Evolutionary conservation across 768 basidiomycete genomes (phyloP).

Genomic region (Saitozyma sp.): DNA sequence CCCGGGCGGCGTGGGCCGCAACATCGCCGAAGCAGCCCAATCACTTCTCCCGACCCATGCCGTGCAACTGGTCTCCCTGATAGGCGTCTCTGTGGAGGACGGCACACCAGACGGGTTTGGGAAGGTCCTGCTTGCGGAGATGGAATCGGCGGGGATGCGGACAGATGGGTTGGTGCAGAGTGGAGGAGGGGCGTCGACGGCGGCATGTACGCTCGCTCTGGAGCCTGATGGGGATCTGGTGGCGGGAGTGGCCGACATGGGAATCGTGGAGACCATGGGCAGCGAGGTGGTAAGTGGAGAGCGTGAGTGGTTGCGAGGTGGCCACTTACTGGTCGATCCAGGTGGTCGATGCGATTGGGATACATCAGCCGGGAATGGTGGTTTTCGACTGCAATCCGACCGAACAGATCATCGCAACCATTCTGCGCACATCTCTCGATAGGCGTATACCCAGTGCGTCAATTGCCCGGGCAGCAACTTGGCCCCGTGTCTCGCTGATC

Average conservation of each 20-base stretch:
- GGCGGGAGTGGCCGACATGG: conserved; percentile 93
- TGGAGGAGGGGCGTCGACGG: conserved; percentile 59
- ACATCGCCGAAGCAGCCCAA: conserved; percentile 87
- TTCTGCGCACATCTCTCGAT: conserved; percentile 61
- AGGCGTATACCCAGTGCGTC: conserved; percentile 61
- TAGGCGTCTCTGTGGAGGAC: conserved; percentile 54
- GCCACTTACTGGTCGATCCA: background rate
- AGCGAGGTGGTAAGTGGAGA: conserved; percentile 56
- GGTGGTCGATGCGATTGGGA: conserved; percentile 49
- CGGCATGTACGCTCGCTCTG: conserved; percentile 84
- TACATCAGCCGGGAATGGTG: conserved; percentile 49
- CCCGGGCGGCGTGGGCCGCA: conserved; percentile 89
- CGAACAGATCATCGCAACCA: conserved; percentile 57
- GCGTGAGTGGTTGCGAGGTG: background rate
- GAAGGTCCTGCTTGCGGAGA: conserved; percentile 63
- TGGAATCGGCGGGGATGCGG: conserved; percentile 68
- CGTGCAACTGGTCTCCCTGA: conserved; percentile 67
- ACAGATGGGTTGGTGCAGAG: conserved; percentile 69
- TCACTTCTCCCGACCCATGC: conserved; percentile 57
- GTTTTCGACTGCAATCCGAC: conserved; percentile 51
- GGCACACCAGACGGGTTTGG: conserved; percentile 61
- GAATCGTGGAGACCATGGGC: conserved; percentile 58
- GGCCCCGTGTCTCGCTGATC: conserved; percentile 3
- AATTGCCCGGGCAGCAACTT: background rate
- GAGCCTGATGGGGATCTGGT: conserved; percentile 69